Conservation (phyloP, 2,329 filamentous ascomycete species). For the Aspergillus fijiensis region DNA sequence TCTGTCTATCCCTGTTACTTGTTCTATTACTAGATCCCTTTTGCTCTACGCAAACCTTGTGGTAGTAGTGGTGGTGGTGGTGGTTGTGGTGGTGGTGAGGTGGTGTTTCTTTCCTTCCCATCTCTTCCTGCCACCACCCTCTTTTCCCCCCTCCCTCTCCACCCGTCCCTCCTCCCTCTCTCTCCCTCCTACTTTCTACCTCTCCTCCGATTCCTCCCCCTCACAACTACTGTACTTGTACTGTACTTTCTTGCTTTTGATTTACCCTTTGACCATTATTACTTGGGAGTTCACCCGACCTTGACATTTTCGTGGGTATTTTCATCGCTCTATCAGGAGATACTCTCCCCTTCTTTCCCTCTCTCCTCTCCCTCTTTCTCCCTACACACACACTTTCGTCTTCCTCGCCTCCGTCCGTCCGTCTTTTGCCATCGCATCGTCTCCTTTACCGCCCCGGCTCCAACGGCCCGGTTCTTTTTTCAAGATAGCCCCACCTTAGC, state of each 20-base stretch:
- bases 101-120: slow-evolving; percentile 6
- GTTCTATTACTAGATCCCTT: not conserved
- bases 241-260: not conserved
- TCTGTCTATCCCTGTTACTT: not conserved
- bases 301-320: not conserved
- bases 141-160: slow-evolving; percentile 6
- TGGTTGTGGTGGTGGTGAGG: not conserved
- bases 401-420: slow-evolving; percentile 1
- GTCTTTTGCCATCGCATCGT: slow-evolving; percentile 8
- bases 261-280: not conserved
- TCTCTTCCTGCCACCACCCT: slow-evolving; percentile 7
- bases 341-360: not conserved
- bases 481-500: slow-evolving; percentile 41
- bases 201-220: not conserved
- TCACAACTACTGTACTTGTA: not conserved
- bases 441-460: slow-evolving; percentile 19
- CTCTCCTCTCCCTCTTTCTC: not conserved
- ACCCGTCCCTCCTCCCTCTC: not conserved
- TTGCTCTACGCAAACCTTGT: not conserved
- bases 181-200: not conserved
- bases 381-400: not conserved
- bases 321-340: not conserved
- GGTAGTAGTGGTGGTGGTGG: too few relatives aligned
- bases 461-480: slow-evolving; percentile 28
- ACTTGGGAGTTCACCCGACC: not conserved